Percentiles rank a stretch among this genome's conserved stretches.
These are phyloP conservation scores for Scenedesmus sp. DNA, from an alignment of 163 green algal species.

Conservation along the genomic window DNA sequence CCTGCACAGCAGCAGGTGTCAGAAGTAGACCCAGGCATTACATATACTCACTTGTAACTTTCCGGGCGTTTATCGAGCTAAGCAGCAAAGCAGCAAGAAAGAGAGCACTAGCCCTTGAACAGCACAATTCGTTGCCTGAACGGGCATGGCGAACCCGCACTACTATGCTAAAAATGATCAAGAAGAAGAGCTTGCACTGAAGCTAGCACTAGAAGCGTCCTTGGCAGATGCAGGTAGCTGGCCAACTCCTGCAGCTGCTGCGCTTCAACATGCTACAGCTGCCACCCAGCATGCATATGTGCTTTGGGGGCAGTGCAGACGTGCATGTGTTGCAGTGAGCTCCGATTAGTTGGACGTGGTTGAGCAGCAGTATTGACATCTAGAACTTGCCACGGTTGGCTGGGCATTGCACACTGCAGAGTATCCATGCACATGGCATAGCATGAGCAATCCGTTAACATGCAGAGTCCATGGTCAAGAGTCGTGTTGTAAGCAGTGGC, in stretches of 20 bases:
- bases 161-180: constrained; percentile 35
- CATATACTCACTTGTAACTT: too few species aligned
- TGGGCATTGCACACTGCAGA: background rate
- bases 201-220: constrained; percentile 38
- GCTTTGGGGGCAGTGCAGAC: background rate
- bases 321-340: background rate
- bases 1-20: too few species aligned
- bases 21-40: too few species aligned
- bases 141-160: constrained; percentile 4
- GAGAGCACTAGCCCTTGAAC: background rate
- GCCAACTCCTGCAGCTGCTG: background rate
- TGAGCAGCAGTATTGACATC: background rate
- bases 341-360: background rate
- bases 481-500: too few species aligned
- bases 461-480: too few species aligned
- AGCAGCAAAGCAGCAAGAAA: background rate
- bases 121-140: background rate
- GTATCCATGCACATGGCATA: background rate
- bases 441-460: background rate
- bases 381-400: background rate
- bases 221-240: constrained; percentile 44
- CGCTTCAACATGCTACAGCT: background rate
- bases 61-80: too few species aligned
- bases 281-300: background rate
- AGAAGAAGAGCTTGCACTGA: constrained; percentile 38